phyloP scores from a whole-genome alignment of 352 stramenopile species.

The Plasmopara halstedii region DNA sequence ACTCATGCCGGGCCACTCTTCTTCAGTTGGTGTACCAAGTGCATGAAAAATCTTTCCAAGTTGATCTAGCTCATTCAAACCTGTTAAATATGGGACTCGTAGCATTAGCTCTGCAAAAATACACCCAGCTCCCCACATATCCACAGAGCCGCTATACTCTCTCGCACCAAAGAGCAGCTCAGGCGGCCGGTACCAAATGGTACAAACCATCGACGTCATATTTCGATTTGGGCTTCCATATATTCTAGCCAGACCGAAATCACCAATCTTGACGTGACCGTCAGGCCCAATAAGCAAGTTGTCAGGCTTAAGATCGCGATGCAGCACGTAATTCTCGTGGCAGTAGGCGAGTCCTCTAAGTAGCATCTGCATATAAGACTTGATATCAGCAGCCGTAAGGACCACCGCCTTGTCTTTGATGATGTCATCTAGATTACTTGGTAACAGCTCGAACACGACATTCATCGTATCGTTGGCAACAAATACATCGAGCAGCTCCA shows the following conservation, averaged over 20 bases:
- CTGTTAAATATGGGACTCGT: constrained; percentile 69
- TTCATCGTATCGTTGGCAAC: constrained; percentile 86
- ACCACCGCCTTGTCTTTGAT: constrained; percentile 86
- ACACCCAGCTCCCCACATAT: constrained; percentile 85
- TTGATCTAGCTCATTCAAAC: constrained; percentile 77
- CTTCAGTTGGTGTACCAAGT: constrained; percentile 72
- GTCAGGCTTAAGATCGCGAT: constrained; percentile 84
- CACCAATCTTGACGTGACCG: constrained; percentile 77
- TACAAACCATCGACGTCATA: constrained; percentile 87
- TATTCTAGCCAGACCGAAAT: constrained; percentile 84
- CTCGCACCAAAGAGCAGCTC: constrained; percentile 82
- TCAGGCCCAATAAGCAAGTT: constrained; percentile 81
- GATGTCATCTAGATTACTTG: constrained; percentile 82
- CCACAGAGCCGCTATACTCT: constrained; percentile 80
- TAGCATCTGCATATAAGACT: constrained; percentile 85
- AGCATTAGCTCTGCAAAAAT: constrained; percentile 86
- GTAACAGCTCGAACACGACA: constrained; percentile 84
- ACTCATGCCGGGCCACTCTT: constrained; percentile 67
- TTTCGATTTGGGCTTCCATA: constrained; percentile 81
- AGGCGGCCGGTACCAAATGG: constrained; percentile 83
- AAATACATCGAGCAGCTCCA: constrained; percentile 84
- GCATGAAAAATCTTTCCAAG: constrained; percentile 86
- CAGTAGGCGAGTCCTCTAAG: constrained; percentile 69
- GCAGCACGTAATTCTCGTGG: constrained; percentile 76
- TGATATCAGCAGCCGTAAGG: constrained; percentile 79